Conservation (phyloP, 1,284 basidiomycete species). For the Peniophora sp. region DNA sequence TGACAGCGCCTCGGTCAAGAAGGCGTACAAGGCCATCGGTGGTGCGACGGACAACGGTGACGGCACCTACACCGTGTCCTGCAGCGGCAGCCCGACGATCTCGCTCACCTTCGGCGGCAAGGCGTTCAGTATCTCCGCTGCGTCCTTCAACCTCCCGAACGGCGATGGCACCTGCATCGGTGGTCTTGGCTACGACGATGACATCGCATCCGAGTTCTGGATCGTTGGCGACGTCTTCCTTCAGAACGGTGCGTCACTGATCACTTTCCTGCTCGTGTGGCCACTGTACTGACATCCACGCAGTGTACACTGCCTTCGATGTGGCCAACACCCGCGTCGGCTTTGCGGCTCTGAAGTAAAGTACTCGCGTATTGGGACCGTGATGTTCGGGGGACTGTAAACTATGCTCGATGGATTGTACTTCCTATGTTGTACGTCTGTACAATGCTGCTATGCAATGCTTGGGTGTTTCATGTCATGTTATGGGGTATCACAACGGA, state of each 20-base stretch:
- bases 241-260: conserved; percentile 6
- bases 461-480: background rate
- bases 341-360: conserved; percentile 16
- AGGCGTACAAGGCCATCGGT: conserved; percentile 29
- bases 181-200: conserved; percentile 10
- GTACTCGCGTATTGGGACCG: background rate
- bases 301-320: conserved; percentile 16
- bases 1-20: conserved; percentile 28
- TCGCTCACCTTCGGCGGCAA: conserved; percentile 16
- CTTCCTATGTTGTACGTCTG: no score
- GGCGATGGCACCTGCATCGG: conserved; percentile 11
- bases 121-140: conserved; percentile 13
- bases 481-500: no score
- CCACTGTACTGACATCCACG: no score
- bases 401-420: background rate
- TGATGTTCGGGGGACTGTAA: background rate
- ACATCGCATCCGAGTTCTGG: conserved; percentile 13
- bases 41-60: conserved; percentile 18
- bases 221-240: conserved; percentile 22
- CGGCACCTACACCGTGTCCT: conserved; percentile 18
- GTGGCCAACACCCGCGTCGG: conserved; percentile 15
- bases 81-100: conserved; percentile 11
- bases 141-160: conserved; percentile 19
- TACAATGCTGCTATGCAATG: background rate
- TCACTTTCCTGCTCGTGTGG: no score